Conservation (phyloP, 2,329 filamentous ascomycete species). For the Pseudogymnoascus sp. region DNA sequence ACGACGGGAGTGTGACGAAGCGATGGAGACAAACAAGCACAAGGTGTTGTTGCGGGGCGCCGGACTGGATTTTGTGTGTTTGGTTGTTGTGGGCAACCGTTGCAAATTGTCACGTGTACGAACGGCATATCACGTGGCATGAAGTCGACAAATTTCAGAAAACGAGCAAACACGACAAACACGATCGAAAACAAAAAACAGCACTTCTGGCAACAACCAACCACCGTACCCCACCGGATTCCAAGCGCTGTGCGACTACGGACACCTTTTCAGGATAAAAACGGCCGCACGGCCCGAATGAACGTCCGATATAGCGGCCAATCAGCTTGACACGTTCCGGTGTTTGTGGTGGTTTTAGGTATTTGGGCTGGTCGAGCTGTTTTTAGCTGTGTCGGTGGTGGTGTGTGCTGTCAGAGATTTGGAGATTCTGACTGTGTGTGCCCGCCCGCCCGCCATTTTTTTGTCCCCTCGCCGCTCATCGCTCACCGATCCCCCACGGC, state of each 20-base stretch:
- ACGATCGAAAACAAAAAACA: too few species aligned
- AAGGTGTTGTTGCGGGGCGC: background rate
- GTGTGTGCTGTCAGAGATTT: background rate
- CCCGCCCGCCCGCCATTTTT: background rate
- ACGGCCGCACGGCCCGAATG: background rate
- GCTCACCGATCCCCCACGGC: too few species aligned
- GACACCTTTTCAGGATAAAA: background rate
- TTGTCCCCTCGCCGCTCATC: background rate
- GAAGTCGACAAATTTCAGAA: background rate
- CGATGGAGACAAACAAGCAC: background rate
- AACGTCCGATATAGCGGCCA: background rate
- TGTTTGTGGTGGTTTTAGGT: background rate
- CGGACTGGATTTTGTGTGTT: background rate
- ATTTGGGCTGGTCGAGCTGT: background rate
- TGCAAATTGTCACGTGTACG: background rate
- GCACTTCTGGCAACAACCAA: background rate
- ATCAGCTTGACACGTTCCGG: background rate
- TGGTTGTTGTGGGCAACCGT: background rate
- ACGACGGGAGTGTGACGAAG: background rate
- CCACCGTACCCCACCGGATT: background rate
- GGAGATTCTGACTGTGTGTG: background rate
- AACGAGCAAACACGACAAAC: background rate
- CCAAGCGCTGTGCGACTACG: background rate
- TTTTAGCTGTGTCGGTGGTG: too few species aligned
- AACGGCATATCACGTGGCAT: background rate